Percentiles rank a stretch among this genome's conserved stretches.
These are phyloP conservation scores for Coemansia sp. DNA, from an alignment of 192 early-diverging fungal species.

Conservation along the genomic window DNA sequence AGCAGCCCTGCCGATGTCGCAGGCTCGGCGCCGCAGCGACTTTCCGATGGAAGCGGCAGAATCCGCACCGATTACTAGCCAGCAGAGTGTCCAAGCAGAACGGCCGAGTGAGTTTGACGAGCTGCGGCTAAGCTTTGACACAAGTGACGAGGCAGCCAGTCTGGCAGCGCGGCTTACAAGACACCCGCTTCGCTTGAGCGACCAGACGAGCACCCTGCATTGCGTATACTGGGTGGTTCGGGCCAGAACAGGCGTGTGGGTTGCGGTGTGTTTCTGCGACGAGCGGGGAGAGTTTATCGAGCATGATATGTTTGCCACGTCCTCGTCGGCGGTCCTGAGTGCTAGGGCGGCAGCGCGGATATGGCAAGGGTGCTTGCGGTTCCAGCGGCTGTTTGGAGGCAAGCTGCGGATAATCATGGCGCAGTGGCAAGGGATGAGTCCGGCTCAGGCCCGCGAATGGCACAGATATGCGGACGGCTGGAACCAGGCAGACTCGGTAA, in stretches of 20 bases:
- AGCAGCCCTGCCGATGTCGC: conserved; percentile 26
- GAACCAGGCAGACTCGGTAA: not conserved
- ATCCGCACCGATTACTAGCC: not conserved
- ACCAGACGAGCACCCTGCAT: conserved; percentile 34
- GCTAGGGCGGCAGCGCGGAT: conserved; percentile 20
- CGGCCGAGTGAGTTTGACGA: conserved; percentile 24
- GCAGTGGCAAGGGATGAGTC: conserved; percentile 41
- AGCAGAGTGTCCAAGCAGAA: conserved; percentile 4
- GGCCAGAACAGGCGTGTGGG: conserved; percentile 10
- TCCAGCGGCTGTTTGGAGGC: conserved; percentile 32
- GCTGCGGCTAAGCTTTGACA: conserved; percentile 19
- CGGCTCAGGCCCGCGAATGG: conserved; percentile 25
- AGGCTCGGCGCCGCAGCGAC: conserved; percentile 10
- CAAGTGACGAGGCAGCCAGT: not conserved
- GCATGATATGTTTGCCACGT: conserved; percentile 27
- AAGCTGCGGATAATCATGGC: conserved; percentile 33
- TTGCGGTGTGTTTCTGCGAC: conserved; percentile 49
- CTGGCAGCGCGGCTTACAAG: conserved; percentile 14
- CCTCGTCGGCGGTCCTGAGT: not conserved
- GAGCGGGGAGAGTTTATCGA: conserved; percentile 53
- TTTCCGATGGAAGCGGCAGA: not conserved
- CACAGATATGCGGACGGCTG: conserved; percentile 14
- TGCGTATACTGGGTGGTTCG: conserved; percentile 29
- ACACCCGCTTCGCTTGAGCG: conserved; percentile 33
- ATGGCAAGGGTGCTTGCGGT: conserved; percentile 41